phyloP scores from a whole-genome alignment of 1,139 yeast genomes.

The Suhomyces guaymorum region DNA sequence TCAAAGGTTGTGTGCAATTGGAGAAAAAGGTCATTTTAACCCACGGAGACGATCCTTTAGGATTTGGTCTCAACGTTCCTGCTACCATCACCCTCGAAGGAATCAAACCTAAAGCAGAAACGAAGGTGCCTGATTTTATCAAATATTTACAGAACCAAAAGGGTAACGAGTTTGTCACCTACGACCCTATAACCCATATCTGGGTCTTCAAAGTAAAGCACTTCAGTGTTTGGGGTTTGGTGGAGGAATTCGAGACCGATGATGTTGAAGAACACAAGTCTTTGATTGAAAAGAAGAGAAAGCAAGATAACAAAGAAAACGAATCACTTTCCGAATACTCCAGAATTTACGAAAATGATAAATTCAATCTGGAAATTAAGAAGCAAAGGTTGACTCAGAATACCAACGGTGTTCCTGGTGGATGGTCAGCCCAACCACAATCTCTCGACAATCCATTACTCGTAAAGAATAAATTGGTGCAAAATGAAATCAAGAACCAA shows the following conservation, averaged over 20 bases:
- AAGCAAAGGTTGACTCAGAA: conserved; percentile 34
- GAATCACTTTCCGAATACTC: conserved; percentile 30
- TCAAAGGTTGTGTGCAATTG: conserved; percentile 62
- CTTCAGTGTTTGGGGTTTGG: conserved; percentile 91
- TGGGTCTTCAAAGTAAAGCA: conserved; percentile 89
- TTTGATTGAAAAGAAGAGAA: conserved; percentile 28
- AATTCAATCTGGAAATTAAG: conserved; percentile 34
- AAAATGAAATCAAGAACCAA: conserved; percentile 30
- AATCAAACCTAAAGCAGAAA: conserved; percentile 44
- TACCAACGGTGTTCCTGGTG: conserved; percentile 41
- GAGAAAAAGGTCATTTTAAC: conserved; percentile 62
- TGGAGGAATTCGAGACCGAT: conserved; percentile 65
- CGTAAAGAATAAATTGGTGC: conserved; percentile 28
- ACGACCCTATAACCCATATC: conserved; percentile 70
- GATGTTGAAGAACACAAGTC: conserved; percentile 41
- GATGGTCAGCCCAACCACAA: conserved; percentile 27
- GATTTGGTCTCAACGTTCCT: conserved; percentile 79
- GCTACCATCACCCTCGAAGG: conserved; percentile 79
- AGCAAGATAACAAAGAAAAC: conserved; percentile 28
- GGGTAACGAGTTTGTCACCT: conserved; percentile 80
- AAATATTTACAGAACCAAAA: conserved; percentile 46
- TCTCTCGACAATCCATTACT: conserved; percentile 24
- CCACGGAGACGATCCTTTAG: conserved; percentile 71
- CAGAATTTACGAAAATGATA: conserved; percentile 30
- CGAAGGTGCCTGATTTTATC: conserved; percentile 38